These are phyloP conservation scores for Dendrobium chrysotoxum DNA, from an alignment of 106 monocot genomes.

Conservation along the genomic window DNA sequence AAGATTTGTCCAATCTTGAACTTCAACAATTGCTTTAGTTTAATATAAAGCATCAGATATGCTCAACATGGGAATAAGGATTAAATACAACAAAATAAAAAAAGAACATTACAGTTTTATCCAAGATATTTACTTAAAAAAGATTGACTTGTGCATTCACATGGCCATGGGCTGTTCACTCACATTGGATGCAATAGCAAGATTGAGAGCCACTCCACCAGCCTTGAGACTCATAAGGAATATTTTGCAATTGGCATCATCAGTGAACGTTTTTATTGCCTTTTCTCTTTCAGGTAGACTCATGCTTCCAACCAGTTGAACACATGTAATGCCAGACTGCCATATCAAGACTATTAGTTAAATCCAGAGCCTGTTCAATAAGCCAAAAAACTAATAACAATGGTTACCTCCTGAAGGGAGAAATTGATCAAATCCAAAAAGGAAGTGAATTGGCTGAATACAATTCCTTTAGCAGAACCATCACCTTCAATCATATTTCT, in stretches of 20 bases:
- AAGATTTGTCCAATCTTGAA: not conserved
- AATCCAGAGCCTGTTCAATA: not conserved
- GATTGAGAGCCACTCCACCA: conserved; percentile 92
- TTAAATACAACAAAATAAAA: no score
- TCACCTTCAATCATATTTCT: conserved; percentile 85
- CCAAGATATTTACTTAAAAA: not conserved
- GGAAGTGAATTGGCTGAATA: conserved; percentile 89
- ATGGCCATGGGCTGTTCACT: conserved; percentile 1
- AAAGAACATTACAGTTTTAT: not conserved
- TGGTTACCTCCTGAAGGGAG: conserved; percentile 55
- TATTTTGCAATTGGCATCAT: conserved; percentile 61
- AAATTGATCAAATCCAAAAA: conserved; percentile 79
- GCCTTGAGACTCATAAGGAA: conserved; percentile 94
- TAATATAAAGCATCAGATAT: not conserved
- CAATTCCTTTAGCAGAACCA: conserved; percentile 86
- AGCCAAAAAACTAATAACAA: not conserved
- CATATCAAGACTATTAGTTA: conserved; percentile 21
- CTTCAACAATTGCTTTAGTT: not conserved
- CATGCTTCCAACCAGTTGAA: conserved; percentile 87
- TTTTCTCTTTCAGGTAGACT: conserved; percentile 65
- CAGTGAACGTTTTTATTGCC: conserved; percentile 64
- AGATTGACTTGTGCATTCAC: not conserved
- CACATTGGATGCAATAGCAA: conserved; percentile 84
- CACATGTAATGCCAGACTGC: conserved; percentile 74
- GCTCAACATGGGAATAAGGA: not conserved